Evolutionary conservation across 2,329 filamentous ascomycete genomes (phyloP), one percentile per base, ranked within the genome.

Genomic region (Xylaria sp.): DNA sequence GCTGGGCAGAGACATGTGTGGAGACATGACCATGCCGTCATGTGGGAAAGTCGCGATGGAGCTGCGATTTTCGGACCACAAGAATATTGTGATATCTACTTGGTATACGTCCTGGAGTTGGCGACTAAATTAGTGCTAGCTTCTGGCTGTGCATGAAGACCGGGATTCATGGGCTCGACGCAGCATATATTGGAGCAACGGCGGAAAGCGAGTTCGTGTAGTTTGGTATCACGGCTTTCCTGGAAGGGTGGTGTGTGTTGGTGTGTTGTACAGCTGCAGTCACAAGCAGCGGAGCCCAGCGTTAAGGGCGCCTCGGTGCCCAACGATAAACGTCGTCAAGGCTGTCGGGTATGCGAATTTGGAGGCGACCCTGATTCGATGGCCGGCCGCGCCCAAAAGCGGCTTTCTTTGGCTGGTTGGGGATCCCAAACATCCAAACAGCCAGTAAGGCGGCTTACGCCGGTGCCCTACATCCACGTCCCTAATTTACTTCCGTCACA

Each of bases 191-290:
- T 67, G 58, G 68, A 71, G 68, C 59, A 67, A 67, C 67, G 69
- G 67, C 66, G 63, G 69, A 63, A 65, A 73, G 15, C 73, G 72
- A 70, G 73, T 63, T 73, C 71, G 66, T 75, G 74, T 75, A 76
- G 69, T 59, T 63, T 74, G 71, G 73, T 73, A 71, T 75, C 74
- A 74, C 60, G 63, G 63, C 59, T 64, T 63, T 51, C 53, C 65
- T 62, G 70, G 69, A 76, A 77, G 74, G 75, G 77, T 80, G 79
- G 74, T 79, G 76, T 77, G 57, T 63, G 57, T 60, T 65, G 79
- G 81, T 86, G 84, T 80, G 84, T 83, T 86, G 84, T 86, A 81
- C 84, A 83, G 78, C 59, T 70, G 65, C 69, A 75, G 73, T 66
- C 53, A 17, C 60, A 68, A 66, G 69, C 65, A 72, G 76, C 76